phyloP scores from a whole-genome alignment of 306 rosid genomes.

The Spatholobus suberectus region DNA sequence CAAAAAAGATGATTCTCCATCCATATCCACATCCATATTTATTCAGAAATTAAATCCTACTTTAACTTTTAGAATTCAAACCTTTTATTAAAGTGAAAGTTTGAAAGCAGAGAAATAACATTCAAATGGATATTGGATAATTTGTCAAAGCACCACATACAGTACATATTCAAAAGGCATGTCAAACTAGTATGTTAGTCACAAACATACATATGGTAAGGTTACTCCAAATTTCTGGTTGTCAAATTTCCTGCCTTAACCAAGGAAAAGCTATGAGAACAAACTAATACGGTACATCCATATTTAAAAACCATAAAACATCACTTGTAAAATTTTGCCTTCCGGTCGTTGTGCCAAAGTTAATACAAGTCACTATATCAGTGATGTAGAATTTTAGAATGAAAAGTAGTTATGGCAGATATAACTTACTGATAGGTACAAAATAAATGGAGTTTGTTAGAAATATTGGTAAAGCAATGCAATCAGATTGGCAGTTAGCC shows the following conservation, averaged over 20 bases:
- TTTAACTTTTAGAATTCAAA: slow-evolving; percentile 26
- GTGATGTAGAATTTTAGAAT: background rate
- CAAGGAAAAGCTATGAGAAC: background rate
- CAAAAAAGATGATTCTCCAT: background rate
- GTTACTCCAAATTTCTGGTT: background rate
- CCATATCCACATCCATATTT: background rate
- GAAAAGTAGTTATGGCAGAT: slow-evolving; percentile 28
- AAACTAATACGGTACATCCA: background rate
- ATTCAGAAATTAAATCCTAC: slow-evolving; percentile 1
- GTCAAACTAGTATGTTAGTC: background rate
- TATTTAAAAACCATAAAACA: background rate
- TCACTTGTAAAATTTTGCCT: background rate
- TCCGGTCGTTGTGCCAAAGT: background rate
- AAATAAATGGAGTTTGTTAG: slow-evolving; percentile 26
- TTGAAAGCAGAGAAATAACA: background rate
- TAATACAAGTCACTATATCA: background rate
- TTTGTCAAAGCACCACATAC: background rate
- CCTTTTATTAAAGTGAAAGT: background rate
- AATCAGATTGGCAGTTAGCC: slow-evolving; percentile 31
- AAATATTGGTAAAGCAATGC: slow-evolving; percentile 25
- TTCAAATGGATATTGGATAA: background rate
- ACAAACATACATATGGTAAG: background rate
- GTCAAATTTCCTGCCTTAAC: background rate
- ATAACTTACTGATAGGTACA: slow-evolving; percentile 6
- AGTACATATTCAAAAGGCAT: background rate